These are phyloP conservation scores for Hirsutella thompsonii DNA, from an alignment of 2,329 filamentous ascomycete species.

Conservation along the genomic window DNA sequence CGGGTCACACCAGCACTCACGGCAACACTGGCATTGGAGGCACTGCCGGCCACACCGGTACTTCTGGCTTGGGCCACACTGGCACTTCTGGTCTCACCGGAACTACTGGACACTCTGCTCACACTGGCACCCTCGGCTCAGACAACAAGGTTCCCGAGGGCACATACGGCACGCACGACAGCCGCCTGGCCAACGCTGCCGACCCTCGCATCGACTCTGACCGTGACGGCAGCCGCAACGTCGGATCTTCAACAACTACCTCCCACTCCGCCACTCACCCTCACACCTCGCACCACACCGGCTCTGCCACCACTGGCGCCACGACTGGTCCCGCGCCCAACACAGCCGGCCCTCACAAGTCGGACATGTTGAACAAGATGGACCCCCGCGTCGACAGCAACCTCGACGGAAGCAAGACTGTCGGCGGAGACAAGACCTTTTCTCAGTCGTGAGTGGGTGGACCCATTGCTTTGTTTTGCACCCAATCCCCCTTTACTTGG, in stretches of 20 bases:
- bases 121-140: neutral
- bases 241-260: conserved; percentile 10
- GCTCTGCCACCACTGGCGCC: conserved; percentile 1
- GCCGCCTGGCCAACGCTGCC: conserved; percentile 29
- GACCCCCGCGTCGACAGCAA: conserved; percentile 44
- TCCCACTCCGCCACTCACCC: neutral
- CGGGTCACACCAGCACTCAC: neutral
- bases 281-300: neutral
- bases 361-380: conserved; percentile 38
- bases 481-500: too few species aligned
- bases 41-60: too few species aligned
- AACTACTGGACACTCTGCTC: too few species aligned
- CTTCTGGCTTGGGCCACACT: too few species aligned
- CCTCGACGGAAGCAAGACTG: conserved; percentile 39
- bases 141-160: conserved; percentile 13
- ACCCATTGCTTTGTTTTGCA: too few species aligned
- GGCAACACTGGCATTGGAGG: neutral
- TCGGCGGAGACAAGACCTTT: conserved; percentile 38
- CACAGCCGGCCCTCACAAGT: conserved; percentile 32
- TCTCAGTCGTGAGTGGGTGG: conserved; percentile 20
- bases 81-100: too few species aligned
- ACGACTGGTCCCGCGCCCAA: conserved; percentile 16
- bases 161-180: conserved; percentile 27
- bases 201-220: conserved; percentile 41
- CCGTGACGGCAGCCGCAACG: conserved; percentile 24